A percentile compares a stretch with the other conserved stretches of the same genome.
These are phyloP conservation scores for Candida pseudoglaebosa DNA, from an alignment of 805 yeast species.

Conservation along the genomic window DNA sequence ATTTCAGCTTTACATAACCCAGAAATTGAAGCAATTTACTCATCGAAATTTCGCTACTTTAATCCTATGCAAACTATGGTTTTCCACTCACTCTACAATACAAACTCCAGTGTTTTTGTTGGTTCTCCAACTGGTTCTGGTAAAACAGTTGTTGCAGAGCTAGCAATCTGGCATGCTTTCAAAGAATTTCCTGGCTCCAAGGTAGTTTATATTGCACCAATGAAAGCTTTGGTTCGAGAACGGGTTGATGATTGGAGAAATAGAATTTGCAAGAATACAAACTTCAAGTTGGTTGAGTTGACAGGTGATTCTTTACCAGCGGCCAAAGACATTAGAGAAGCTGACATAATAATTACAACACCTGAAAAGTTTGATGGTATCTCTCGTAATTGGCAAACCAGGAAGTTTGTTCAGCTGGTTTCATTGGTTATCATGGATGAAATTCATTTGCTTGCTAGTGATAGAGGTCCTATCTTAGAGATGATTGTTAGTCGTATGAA, in stretches of 20 bases:
- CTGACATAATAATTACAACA: slow-evolving; percentile 76
- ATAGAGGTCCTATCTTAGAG: slow-evolving; percentile 81
- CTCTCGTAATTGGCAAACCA: slow-evolving; percentile 78
- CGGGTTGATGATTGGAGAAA: slow-evolving; percentile 77
- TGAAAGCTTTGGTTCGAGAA: slow-evolving; percentile 83
- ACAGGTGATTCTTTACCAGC: slow-evolving; percentile 84
- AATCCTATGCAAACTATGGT: slow-evolving; percentile 99
- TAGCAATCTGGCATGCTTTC: slow-evolving; percentile 97
- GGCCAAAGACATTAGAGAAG: slow-evolving; percentile 57
- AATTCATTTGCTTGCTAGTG: slow-evolving; percentile 78
- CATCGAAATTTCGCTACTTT: slow-evolving; percentile 70
- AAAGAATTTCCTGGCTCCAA: slow-evolving; percentile 75
- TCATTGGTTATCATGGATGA: slow-evolving; percentile 83
- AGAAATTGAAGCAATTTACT: slow-evolving; percentile 65
- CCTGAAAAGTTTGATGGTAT: slow-evolving; percentile 89
- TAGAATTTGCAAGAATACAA: slow-evolving; percentile 45
- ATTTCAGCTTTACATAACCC: slow-evolving; percentile 70
- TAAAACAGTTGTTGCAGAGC: slow-evolving; percentile 93
- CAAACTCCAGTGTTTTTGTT: slow-evolving; percentile 75
- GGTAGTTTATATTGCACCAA: slow-evolving; percentile 82
- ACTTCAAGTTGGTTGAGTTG: slow-evolving; percentile 60
- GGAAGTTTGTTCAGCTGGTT: slow-evolving; percentile 70
- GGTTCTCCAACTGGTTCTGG: slow-evolving; percentile 99
- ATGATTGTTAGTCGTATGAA: slow-evolving; percentile 89
- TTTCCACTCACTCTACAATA: slow-evolving; percentile 82